Base-by-base conservation (phyloP, 257 asterid species). In the Avicennia marina region DNA sequence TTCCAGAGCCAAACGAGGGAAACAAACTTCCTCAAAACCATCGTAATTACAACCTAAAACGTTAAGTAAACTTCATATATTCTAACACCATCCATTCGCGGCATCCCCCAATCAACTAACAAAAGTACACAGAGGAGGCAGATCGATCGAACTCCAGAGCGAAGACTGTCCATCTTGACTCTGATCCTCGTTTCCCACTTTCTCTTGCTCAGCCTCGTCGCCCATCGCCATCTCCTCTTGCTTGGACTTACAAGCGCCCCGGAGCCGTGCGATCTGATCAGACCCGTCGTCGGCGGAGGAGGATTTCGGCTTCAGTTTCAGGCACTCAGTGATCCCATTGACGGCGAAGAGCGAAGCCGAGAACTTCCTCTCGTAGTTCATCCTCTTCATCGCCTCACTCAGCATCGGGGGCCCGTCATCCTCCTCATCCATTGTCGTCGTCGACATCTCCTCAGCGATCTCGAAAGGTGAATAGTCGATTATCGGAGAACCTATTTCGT, bases 321-420 rank as follows among this genome's bases (percentile, higher is more conserved):
- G 26, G 72, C 85, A 83, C 44, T 83, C 91, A 1, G 70, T 67
- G 20, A 83, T 77, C 15, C 91, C 91, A 54, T 80, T 83, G 55
- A 83, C 77, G 0, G 91, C 87, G 31, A 80, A 83, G 4, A 83
- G 70, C 6, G 87, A 75, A 22, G 91, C 91, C 0, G 91, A 83
- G 54, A 80, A 72, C 51, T 80, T 80, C 74, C 91, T 75, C 70
- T 83, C 91, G 24, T 80, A 83, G 52, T 69, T 80, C 89, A 82
- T 75, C 62, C 85, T 68, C 70, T 70, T 75, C 85, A 79, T 77
- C 1, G 77, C 78, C 63, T 81, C 89, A 39, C 62, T 70, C 20
- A 78, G 19, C 68, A 71, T 72, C 64, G 45, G 27, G 5, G 80
- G 68, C 45, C n/a, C n/a, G n/a, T n/a, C n/a, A n/a, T 62, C 69